Percentiles rank a stretch among this genome's conserved stretches.
Conservation (phyloP, 176 grass and related monocot genomes). For the Lolium rigidum region DNA sequence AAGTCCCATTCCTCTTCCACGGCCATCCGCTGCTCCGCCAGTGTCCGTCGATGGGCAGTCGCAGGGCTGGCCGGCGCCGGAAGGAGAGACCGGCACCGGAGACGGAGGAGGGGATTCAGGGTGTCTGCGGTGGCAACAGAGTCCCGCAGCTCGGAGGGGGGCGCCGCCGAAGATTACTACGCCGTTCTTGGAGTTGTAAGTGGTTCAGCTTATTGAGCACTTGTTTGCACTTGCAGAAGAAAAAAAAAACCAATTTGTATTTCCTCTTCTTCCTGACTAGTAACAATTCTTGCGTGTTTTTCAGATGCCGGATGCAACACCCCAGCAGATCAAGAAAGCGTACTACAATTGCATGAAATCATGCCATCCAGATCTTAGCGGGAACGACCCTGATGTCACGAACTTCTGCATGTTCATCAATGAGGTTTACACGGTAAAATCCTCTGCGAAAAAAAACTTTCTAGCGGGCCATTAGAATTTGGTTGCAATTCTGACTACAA, state of each 20-base stretch:
- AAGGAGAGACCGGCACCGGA: constrained; percentile 17
- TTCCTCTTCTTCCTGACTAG: neutral
- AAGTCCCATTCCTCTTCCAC: constrained; percentile 50
- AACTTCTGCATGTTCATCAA: constrained; percentile 99
- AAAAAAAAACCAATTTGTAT: neutral
- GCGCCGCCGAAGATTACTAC: constrained; percentile 87
- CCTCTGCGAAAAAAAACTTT: neutral
- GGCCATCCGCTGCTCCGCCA: constrained; percentile 43
- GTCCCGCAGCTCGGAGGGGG: constrained; percentile 41
- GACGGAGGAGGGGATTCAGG: constrained; percentile 14
- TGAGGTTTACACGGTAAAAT: constrained; percentile 83
- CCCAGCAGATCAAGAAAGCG: constrained; percentile 92
- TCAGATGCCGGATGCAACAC: constrained; percentile 94
- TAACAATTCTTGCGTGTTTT: constrained; percentile 25
- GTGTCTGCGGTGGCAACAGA: constrained; percentile 59
- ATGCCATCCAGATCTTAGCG: constrained; percentile 94
- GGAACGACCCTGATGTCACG: constrained; percentile 85
- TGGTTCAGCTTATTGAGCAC: neutral
- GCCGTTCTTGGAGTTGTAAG: constrained; percentile 83
- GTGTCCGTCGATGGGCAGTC: constrained; percentile 40
- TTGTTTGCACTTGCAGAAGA: neutral
- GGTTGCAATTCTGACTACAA: constrained; percentile 1
- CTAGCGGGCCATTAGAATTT: too few species aligned
- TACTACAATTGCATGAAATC: constrained; percentile 99
- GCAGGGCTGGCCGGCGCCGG: constrained; percentile 22